phyloP scores from a whole-genome alignment of 768 basidiomycete species.

The Termitomyces sp. region DNA sequence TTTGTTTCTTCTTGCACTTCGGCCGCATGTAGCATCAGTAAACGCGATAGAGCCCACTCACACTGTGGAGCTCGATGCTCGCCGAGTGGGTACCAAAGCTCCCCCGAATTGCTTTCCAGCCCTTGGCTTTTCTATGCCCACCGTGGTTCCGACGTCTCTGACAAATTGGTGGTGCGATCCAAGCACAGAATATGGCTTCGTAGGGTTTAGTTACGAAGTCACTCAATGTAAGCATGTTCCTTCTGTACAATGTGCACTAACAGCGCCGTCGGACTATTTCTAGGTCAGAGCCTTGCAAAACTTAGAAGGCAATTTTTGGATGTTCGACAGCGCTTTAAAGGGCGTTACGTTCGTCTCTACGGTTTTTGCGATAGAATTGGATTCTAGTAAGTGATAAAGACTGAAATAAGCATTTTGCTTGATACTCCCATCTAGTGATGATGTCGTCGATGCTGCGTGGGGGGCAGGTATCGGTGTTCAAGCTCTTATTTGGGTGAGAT shows the following conservation, averaged over 20 bases:
- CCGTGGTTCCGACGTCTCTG: conserved; percentile 34
- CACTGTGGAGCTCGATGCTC: conserved; percentile 4
- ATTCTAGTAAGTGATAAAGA: conserved; percentile 34
- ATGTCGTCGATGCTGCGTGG: conserved; percentile 68
- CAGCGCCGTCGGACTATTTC: not conserved
- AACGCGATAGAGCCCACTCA: conserved; percentile 9
- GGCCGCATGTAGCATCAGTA: not conserved
- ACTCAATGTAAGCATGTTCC: conserved; percentile 45
- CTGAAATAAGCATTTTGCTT: not conserved
- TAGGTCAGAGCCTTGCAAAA: conserved; percentile 52
- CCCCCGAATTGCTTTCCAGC: conserved; percentile 18
- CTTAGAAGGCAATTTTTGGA: conserved; percentile 53
- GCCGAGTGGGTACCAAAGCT: not conserved
- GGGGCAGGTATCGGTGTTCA: conserved; percentile 63
- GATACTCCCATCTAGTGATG: conserved; percentile 27
- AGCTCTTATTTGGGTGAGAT: conserved; percentile 63
- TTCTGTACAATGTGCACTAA: not conserved
- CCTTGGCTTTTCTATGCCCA: conserved; percentile 38
- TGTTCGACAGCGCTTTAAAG: conserved; percentile 52
- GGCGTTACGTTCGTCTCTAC: conserved; percentile 62
- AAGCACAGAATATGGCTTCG: conserved; percentile 64
- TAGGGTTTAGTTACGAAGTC: conserved; percentile 76
- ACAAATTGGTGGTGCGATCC: conserved; percentile 61
- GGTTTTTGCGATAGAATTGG: conserved; percentile 39
- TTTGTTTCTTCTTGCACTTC: not conserved